Conservation (phyloP, 2,329 filamentous ascomycete species). For the Paecilomyces formosus region DNA sequence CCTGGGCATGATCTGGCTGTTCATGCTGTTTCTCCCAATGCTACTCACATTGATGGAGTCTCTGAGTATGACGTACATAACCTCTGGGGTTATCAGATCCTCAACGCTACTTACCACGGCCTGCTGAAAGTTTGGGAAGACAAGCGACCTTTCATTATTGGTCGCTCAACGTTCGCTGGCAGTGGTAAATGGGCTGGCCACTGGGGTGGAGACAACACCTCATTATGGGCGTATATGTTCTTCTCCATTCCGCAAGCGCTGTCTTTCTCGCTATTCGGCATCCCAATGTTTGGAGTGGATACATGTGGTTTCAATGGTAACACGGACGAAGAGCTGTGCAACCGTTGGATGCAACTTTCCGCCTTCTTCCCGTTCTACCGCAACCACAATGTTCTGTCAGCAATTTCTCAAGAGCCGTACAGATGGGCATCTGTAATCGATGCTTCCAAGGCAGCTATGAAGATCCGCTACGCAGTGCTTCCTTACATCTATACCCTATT, state of each 20-base stretch:
- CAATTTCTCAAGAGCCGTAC: constrained; percentile 63
- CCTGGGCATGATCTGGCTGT: constrained; percentile 58
- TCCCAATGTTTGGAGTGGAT: constrained; percentile 69
- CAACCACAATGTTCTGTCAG: constrained; percentile 62
- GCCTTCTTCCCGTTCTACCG: constrained; percentile 75
- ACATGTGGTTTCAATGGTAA: constrained; percentile 66
- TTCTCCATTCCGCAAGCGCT: constrained; percentile 72
- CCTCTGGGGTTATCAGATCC: constrained; percentile 65
- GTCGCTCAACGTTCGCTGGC: constrained; percentile 72
- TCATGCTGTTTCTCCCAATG: constrained; percentile 68
- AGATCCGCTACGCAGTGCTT: constrained; percentile 61
- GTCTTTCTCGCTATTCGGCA: constrained; percentile 64
- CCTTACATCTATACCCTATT: constrained; percentile 73
- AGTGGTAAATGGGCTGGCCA: constrained; percentile 70
- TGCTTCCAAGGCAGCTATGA: constrained; percentile 59
- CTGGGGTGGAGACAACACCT: constrained; percentile 73
- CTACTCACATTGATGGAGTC: constrained; percentile 65
- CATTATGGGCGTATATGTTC: constrained; percentile 65
- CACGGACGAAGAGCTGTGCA: constrained; percentile 61
- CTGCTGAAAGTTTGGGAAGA: constrained; percentile 56
- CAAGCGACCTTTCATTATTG: constrained; percentile 77
- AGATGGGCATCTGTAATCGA: constrained; percentile 59
- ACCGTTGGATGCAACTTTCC: constrained; percentile 64
- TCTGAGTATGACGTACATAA: constrained; percentile 80
- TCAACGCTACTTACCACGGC: constrained; percentile 69